Percentiles rank a stretch among this genome's conserved stretches.
Conservation (phyloP, 2,329 filamentous ascomycete species). For the Arthroderma uncinatum region DNA sequence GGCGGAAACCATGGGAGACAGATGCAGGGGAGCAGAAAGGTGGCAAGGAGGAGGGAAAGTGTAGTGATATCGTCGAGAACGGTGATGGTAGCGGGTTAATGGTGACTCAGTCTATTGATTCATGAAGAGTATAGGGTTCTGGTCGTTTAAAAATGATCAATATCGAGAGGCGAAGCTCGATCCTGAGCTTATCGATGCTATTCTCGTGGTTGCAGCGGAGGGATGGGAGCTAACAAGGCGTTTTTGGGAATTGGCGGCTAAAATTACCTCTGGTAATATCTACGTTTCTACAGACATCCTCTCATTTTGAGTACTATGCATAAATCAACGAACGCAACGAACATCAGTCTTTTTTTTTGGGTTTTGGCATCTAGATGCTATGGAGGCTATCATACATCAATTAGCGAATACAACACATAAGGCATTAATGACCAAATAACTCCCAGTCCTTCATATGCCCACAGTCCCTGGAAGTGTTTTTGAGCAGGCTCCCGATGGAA, state of each 20-base stretch:
- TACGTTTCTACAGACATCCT: neutral
- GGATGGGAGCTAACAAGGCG: neutral
- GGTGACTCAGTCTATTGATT: neutral
- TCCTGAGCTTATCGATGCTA: neutral
- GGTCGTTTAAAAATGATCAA: neutral
- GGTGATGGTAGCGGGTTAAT: neutral
- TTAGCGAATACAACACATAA: neutral
- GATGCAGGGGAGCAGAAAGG: conserved; percentile 21
- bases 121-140: neutral
- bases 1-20: conserved; percentile 73
- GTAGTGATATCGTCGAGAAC: neutral
- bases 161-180: neutral
- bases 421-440: neutral
- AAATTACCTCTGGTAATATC: neutral
- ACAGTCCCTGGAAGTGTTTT: neutral
- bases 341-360: neutral
- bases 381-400: neutral
- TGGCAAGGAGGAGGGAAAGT: neutral
- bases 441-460: neutral
- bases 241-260: neutral
- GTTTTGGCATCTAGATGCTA: neutral
- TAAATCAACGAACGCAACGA: neutral
- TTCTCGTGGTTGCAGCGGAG: neutral
- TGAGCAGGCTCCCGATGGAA: neutral
- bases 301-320: neutral